These are phyloP conservation scores for Ceratobasidium sp. DNA, from an alignment of 1,284 basidiomycete genomes.

Conservation along the genomic window DNA sequence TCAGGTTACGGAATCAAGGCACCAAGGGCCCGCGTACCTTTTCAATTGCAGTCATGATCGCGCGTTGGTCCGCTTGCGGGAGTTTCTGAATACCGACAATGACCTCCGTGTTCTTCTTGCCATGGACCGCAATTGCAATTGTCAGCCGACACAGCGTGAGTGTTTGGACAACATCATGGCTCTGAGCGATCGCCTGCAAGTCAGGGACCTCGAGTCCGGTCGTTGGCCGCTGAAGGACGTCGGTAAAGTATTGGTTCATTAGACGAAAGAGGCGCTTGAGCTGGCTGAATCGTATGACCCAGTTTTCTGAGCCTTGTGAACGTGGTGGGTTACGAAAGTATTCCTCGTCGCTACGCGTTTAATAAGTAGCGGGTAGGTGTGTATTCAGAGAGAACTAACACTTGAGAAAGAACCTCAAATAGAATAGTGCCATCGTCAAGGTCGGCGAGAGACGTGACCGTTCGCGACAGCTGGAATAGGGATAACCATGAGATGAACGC, in stretches of 20 bases:
- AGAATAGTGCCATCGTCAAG: constrained; percentile 76
- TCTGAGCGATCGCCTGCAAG: constrained; percentile 81
- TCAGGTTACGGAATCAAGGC: neutral
- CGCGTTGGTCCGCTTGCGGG: constrained; percentile 78
- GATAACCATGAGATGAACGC: constrained; percentile 80
- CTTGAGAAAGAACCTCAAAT: constrained; percentile 71
- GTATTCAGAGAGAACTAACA: constrained; percentile 54
- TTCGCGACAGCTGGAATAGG: constrained; percentile 69
- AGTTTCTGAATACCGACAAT: constrained; percentile 84
- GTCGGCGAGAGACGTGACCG: constrained; percentile 66
- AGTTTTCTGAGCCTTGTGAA: constrained; percentile 76
- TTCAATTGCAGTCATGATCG: constrained; percentile 86
- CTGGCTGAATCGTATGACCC: constrained; percentile 84
- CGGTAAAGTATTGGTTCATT: constrained; percentile 85
- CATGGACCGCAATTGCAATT: constrained; percentile 92
- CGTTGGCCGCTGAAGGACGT: constrained; percentile 77
- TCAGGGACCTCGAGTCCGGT: constrained; percentile 77
- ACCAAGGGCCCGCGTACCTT: constrained; percentile 57
- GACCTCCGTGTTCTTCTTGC: constrained; percentile 80
- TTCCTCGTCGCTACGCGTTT: constrained; percentile 65
- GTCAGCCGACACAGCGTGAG: constrained; percentile 82
- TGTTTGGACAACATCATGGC: constrained; percentile 67
- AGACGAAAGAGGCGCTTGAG: constrained; percentile 86
- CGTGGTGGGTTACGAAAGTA: constrained; percentile 74
- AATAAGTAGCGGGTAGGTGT: neutral